These are phyloP conservation scores for Sicyos edulis DNA, from an alignment of 306 rosid genomes.

Conservation along the genomic window DNA sequence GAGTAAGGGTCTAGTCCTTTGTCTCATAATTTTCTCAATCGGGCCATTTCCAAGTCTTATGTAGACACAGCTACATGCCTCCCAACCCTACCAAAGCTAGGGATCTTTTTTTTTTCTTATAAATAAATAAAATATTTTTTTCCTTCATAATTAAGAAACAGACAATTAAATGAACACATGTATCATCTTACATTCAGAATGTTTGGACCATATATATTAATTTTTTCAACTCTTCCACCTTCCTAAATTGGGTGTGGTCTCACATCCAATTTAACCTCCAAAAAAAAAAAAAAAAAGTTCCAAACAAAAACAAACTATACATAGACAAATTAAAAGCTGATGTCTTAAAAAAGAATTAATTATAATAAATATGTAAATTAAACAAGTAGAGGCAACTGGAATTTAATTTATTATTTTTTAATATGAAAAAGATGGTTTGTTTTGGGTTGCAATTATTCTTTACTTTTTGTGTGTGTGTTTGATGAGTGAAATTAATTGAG, in stretches of 20 bases:
- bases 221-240: background rate
- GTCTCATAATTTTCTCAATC: background rate
- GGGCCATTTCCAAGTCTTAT: background rate
- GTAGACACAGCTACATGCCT: background rate
- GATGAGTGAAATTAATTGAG: conserved; percentile 10
- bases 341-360: background rate
- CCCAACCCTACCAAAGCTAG: background rate
- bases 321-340: background rate
- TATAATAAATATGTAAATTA: background rate
- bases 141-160: background rate
- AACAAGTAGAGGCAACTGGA: conserved; percentile 15
- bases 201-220: background rate
- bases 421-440: background rate
- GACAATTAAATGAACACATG: background rate
- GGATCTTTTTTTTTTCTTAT: background rate
- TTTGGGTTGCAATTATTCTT: conserved; percentile 6
- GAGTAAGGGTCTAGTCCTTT: background rate
- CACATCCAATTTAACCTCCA: too few relatives aligned
- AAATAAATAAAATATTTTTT: background rate
- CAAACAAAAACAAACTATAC: background rate
- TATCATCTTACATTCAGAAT: background rate
- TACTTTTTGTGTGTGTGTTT: background rate
- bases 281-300: background rate
- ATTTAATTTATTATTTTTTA: background rate
- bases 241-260: background rate